These are phyloP conservation scores for Solanum boliviense DNA, from an alignment of 257 asterid species.

Conservation along the genomic window DNA sequence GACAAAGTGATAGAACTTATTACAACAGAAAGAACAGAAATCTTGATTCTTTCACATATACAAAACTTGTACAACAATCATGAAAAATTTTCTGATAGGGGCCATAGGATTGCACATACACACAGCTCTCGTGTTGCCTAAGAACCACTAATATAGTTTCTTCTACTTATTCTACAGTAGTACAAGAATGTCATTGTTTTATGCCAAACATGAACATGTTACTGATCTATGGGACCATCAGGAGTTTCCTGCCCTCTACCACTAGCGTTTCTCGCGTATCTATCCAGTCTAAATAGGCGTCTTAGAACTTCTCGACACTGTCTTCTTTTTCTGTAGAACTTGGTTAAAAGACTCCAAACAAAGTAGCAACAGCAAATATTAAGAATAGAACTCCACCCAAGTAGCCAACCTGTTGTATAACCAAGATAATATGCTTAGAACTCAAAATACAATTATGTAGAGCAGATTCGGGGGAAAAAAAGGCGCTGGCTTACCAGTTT, in stretches of 20 bases:
- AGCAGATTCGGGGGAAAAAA: not conserved
- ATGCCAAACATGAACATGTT: not conserved
- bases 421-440: conserved; percentile 1
- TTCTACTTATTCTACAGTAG: not conserved
- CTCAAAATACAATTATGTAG: not conserved
- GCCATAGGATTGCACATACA: not conserved
- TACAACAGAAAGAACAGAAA: not conserved
- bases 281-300: not conserved
- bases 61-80: not conserved
- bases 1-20: not conserved
- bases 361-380: conserved; percentile 73
- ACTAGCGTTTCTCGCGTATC: not conserved
- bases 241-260: not conserved
- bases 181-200: not conserved
- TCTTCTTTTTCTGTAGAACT: not conserved
- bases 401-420: conserved; percentile 67
- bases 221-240: not conserved
- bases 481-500: conserved; percentile 54
- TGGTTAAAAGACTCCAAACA: conserved; percentile 71
- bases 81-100: not conserved
- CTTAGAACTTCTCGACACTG: not conserved
- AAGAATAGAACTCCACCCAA: conserved; percentile 76
- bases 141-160: not conserved
- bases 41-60: not conserved
- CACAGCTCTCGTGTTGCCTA: not conserved